Evolutionary conservation across 495 filamentous ascomycete species (phyloP), one percentile per base, ranked within the genome.

Genomic region (Penicillium bovifimosum): DNA sequence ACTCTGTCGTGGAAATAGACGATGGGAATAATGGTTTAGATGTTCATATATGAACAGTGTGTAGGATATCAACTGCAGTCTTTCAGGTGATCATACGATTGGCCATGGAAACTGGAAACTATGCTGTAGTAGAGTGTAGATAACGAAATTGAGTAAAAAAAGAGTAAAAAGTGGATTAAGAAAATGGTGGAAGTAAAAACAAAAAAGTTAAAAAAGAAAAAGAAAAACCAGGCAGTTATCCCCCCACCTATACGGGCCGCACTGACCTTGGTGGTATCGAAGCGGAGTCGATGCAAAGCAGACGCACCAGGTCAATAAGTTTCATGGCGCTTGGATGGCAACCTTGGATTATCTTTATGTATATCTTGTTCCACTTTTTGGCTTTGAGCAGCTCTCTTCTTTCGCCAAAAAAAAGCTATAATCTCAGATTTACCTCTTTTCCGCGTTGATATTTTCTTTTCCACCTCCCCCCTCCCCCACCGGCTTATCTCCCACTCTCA

Each of bases 261-360:
- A 50, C 29, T 50, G 48, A 55, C 52, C 52, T 48, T 48, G 46
- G 13, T 35, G 24, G 39, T 41, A 63, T 61, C 47, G 41, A 49
- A 59, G 60, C 57, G 56, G 54, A 60, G 60, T 58, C 58, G 40
- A 56, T 55, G 52, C 47, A 52, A 56, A 56, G 53, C 49, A 56
- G 53, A 56, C 53, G 53, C 57, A 60, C 53, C 41, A 41, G 5
- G 54, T 49, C 48, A 46, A 36, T 35, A 29, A 48, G 7, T 48
- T 39, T 34, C 20, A 46, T 46, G 46, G 56, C 59, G 53, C 56
- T 63, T 58, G 56, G 31, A 40, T 24, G 20, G 20, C 2, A n/a
- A n/a, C n/a, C n/a, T n/a, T 49, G 33, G 39, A 20, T 41, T 16
- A 32, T 53, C 57, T 55, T 58, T 57, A 60, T 60, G 58, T 63